Base-by-base conservation (phyloP, 2,329 filamentous ascomycete genomes). In the Aspergillus sp. region DNA sequence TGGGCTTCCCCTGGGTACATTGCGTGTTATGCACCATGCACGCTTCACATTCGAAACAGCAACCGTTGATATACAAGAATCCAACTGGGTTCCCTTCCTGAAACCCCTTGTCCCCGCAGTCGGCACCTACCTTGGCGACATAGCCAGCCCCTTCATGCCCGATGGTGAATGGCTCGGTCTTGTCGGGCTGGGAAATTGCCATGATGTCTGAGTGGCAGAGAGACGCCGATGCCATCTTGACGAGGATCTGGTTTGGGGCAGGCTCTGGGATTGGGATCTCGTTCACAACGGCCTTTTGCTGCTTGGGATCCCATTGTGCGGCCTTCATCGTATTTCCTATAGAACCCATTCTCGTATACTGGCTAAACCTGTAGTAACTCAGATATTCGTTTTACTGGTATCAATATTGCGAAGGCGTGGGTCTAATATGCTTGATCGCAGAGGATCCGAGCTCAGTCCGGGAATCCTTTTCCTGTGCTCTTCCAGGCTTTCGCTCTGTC, bases 131-230 rank as follows among this genome's bases (percentile, higher is more conserved):
- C 25, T 17, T 37, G 5, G 43, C 51, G 8, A 58, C 46, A n/a
- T 44, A 21, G 15, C 56, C 56, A 2, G 56, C 41, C 6, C 41
- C 41, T 17, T 55, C 56, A 21, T 55, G 56, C 15, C 56, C 56
- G 8, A 58, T 43, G 3, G 51, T 54, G 7, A 56, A 35, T 14
- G 43, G 41, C 40, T 56, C 35, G 6, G 46, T 17, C 14, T 2
- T 23, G 40, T 45, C 31, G 15, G 46, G 25, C 7, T 51, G 19
- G n/a, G 37, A 8, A 17, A 53, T 45, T 1, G 51, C 41, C 11
- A 58, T 12, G 5, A 58, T 19, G 23, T 58, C 56, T 4, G 56
- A 58, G 33, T 58, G 56, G n/a, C 56, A 58, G 14, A 58, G 45
- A 2, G 56, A 43, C 2, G 56, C 56, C 2, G 33, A 58, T 4